phyloP scores from a whole-genome alignment of 2,329 filamentous ascomycete species.

The Aspergillus brunneoviolaceus region DNA sequence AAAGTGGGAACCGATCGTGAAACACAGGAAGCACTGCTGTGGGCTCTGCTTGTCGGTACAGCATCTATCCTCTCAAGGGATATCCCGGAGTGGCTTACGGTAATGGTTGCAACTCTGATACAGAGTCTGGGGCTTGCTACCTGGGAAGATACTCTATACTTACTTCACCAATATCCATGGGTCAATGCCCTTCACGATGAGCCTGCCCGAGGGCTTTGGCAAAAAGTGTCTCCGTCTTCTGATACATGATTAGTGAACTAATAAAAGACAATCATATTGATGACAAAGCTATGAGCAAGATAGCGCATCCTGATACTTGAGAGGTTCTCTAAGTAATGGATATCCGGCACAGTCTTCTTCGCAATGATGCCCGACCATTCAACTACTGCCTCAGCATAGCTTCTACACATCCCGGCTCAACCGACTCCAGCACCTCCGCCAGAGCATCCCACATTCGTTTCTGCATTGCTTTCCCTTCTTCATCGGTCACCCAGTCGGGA shows the following conservation, averaged over 20 bases:
- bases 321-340: no score
- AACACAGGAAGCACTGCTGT: neutral
- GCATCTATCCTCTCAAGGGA: neutral
- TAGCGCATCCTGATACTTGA: no score
- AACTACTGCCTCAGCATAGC: neutral
- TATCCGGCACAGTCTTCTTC: no score
- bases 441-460: conserved; percentile 7
- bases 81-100: neutral
- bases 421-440: neutral
- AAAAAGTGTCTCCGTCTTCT: neutral
- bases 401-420: conserved; percentile 6
- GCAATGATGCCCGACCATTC: neutral
- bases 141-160: neutral
- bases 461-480: conserved; percentile 7
- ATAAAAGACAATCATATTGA: no score
- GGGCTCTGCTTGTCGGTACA: neutral
- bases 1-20: neutral
- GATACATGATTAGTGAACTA: neutral
- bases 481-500: conserved; percentile 6
- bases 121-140: neutral
- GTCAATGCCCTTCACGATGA: neutral
- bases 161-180: neutral
- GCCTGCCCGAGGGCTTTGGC: neutral
- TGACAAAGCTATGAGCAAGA: no score
- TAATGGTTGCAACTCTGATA: neutral